Percentiles rank a stretch among this genome's conserved stretches.
These are phyloP conservation scores for Leccinum glutinopallens DNA, from an alignment of 1,284 basidiomycete genomes.

Conservation along the genomic window DNA sequence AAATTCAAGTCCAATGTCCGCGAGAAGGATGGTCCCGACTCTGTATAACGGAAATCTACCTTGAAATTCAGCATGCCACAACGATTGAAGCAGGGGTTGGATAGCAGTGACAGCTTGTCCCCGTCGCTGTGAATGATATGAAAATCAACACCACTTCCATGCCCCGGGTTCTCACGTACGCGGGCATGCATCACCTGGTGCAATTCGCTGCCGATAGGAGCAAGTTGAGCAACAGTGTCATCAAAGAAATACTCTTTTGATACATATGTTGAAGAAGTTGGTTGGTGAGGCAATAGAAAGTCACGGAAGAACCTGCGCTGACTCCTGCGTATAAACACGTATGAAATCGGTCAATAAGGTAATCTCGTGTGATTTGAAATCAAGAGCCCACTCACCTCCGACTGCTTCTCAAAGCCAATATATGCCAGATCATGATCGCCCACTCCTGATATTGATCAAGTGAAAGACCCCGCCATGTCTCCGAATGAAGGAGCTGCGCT, in stretches of 20 bases:
- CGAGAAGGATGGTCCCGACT: conserved; percentile 66
- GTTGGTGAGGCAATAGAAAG: conserved; percentile 60
- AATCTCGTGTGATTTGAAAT: conserved; percentile 14
- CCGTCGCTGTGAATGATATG: conserved; percentile 38
- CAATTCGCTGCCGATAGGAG: conserved; percentile 62
- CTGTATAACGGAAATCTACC: conserved; percentile 67
- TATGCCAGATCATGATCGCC: conserved; percentile 76
- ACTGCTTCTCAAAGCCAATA: conserved; percentile 64
- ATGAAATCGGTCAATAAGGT: conserved; percentile 28
- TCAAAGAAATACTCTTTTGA: conserved; percentile 56
- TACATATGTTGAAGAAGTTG: conserved; percentile 48
- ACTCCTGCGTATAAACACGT: conserved; percentile 42
- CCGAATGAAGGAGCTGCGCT: conserved; percentile 63
- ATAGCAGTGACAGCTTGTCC: conserved; percentile 65
- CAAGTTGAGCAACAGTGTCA: conserved; percentile 35
- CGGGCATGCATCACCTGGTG: conserved; percentile 64
- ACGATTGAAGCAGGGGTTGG: conserved; percentile 64
- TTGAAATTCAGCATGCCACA: conserved; percentile 82
- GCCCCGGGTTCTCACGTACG: conserved; percentile 41
- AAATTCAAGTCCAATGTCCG: conserved; percentile 75
- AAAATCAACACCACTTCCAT: conserved; percentile 10
- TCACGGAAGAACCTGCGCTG: conserved; percentile 66
- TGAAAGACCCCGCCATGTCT: conserved; percentile 67
- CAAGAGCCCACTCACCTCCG: conserved; percentile 54
- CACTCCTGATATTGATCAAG: conserved; percentile 66